These are phyloP conservation scores for Lablab purpureus DNA, from an alignment of 306 rosid species.

Conservation along the genomic window DNA sequence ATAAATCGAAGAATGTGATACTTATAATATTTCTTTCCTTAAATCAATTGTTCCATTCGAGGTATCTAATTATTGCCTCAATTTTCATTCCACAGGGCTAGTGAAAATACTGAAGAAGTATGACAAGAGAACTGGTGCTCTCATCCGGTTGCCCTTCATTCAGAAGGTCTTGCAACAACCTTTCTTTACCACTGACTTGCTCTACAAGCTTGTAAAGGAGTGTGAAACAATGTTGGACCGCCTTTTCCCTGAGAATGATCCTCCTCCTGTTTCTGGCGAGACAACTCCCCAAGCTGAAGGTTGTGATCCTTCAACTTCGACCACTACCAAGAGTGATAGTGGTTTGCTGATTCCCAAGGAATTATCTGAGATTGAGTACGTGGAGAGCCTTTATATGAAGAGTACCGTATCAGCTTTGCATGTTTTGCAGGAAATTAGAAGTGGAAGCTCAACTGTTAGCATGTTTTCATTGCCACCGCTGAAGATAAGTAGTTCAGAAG, in stretches of 20 bases:
- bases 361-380: slow-evolving; percentile 77
- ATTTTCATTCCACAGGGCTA: slow-evolving; percentile 65
- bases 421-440: slow-evolving; percentile 87
- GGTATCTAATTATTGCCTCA: slow-evolving; percentile 14
- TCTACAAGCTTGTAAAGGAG: slow-evolving; percentile 94
- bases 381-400: slow-evolving; percentile 90
- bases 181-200: slow-evolving; percentile 92
- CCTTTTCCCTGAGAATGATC: slow-evolving; percentile 66
- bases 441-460: slow-evolving; percentile 88
- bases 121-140: slow-evolving; percentile 98
- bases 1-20: slow-evolving; percentile 24
- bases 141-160: slow-evolving; percentile 94
- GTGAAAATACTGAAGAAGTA: slow-evolving; percentile 95
- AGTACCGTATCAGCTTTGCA: slow-evolving; percentile 82
- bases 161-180: slow-evolving; percentile 96
- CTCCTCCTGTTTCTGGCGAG: slow-evolving; percentile 53
- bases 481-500: slow-evolving; percentile 65
- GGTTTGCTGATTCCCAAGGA: slow-evolving; percentile 67
- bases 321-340: slow-evolving; percentile 55
- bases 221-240: slow-evolving; percentile 89
- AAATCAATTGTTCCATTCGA: slow-evolving; percentile 18
- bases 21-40: neutral
- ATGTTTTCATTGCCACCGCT: slow-evolving; percentile 89
- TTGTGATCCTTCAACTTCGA: slow-evolving; percentile 67
- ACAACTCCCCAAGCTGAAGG: slow-evolving; percentile 59